Percentiles rank a stretch among this genome's conserved stretches.
phyloP scores from a whole-genome alignment of 2,329 filamentous ascomycete species.

The Colletotrichum falcatum region DNA sequence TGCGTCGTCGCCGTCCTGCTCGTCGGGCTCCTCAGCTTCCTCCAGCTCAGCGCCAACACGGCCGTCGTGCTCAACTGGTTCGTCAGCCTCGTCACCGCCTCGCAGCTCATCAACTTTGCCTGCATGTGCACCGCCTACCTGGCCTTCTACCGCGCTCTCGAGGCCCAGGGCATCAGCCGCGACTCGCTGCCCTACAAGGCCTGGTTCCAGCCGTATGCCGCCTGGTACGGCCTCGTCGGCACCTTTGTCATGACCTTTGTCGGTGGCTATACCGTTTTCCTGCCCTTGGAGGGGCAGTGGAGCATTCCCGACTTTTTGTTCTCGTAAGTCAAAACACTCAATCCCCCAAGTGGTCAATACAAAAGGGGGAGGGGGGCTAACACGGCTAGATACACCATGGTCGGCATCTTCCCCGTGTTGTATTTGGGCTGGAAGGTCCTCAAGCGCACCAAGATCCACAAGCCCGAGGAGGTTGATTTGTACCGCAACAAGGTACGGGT shows the following conservation, averaged over 20 bases:
- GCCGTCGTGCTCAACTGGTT: conserved; percentile 80
- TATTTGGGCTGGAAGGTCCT: conserved; percentile 79
- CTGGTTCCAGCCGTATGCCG: conserved; percentile 76
- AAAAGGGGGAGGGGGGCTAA: not conserved
- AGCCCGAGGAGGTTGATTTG: conserved; percentile 72
- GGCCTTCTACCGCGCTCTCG: conserved; percentile 76
- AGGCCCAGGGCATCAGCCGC: conserved; percentile 76
- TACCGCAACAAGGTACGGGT: conserved; percentile 62
- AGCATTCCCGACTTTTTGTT: conserved; percentile 78
- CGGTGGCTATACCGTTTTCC: conserved; percentile 80
- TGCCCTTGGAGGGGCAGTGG: conserved; percentile 72
- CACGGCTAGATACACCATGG: conserved; percentile 70
- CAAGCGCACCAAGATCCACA: conserved; percentile 70
- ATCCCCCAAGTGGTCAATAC: too few species aligned
- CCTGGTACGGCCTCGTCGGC: conserved; percentile 73
- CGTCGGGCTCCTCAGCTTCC: conserved; percentile 78
- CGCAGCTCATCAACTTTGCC: conserved; percentile 79
- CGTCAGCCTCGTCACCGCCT: conserved; percentile 76
- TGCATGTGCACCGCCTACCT: conserved; percentile 79
- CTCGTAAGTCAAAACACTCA: conserved; percentile 70
- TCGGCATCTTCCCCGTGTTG: conserved; percentile 76
- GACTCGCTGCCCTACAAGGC: conserved; percentile 77
- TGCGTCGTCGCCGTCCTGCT: conserved; percentile 75
- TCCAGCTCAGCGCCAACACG: conserved; percentile 75
- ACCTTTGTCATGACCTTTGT: conserved; percentile 80